Base-by-base conservation (phyloP, 805 yeast genomes). In the Yamadazyma phyllophila region DNA sequence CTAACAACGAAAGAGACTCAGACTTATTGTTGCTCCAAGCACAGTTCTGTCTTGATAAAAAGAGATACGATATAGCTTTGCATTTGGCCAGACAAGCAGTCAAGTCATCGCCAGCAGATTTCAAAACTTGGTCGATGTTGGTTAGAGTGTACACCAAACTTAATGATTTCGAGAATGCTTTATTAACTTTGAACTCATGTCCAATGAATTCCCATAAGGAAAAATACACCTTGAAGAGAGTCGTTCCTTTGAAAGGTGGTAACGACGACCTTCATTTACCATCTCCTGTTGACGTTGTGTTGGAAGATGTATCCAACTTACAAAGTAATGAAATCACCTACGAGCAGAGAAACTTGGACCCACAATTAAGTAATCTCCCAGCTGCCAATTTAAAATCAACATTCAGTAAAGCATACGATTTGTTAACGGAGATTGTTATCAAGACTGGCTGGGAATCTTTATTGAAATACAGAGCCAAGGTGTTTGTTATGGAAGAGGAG, bases 181-280 rank as follows among this genome's bases (percentile, higher is more conserved):
- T 87, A 43, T 65, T 85, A 46, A 79, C 90, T 1, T 70, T 87
- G 52, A 87, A 87, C 56, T 82, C 92, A 12, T 85, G 91, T 57
- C 95, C 95, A 17, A 85, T 87, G 89, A 82, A 82, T 44, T 78
- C 85, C 9, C 80, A 82, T 56, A 83, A 81, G 58, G 94, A 86
- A 54, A 78, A 78, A 50, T 85, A 72, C 59, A 70, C 74, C 16
- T 71, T 85, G 54, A 80, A 77, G 58, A 70, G 94, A 56, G 74
- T 83, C 4, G 78, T 78, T 9, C 77, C 80, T 24, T 76, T 82
- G 15, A 63, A 66, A 20, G 64, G 66, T 12, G 72, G 73, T 13
- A 59, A 71, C 14, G 80, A 78, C 3, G 77, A 75, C 46, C 64
- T 87, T 53, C 95, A 87, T 63, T 69, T 87, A 35, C 95, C 96